These are phyloP conservation scores for Naegleria gruberi DNA, from an alignment of 208 protist genomes.

Conservation along the genomic window DNA sequence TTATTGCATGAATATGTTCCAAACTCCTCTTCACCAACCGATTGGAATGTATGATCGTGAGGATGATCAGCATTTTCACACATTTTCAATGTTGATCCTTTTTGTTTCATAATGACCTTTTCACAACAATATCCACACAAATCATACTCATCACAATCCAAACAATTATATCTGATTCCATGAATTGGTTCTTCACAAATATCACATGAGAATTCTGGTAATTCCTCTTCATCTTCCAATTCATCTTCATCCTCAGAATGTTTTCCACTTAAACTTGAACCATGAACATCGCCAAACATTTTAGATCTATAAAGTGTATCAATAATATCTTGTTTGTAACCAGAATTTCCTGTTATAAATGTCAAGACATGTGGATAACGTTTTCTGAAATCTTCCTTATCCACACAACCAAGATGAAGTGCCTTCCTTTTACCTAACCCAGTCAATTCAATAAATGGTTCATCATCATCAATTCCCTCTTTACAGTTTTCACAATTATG, in stretches of 20 bases:
- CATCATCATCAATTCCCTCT: background rate
- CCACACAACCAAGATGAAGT: background rate
- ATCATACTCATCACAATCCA: background rate
- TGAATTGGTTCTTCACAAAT: background rate
- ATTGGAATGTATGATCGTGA: background rate
- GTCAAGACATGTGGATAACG: background rate
- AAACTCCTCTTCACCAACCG: background rate
- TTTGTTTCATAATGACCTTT: background rate
- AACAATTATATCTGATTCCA: background rate
- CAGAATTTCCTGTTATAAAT: background rate
- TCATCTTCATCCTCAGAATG: background rate
- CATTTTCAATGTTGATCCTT: background rate
- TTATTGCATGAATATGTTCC: background rate
- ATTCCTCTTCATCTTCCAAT: background rate
- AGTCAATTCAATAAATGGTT: background rate
- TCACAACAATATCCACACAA: background rate
- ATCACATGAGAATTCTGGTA: background rate
- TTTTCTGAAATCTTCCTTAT: background rate
- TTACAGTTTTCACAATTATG: background rate
- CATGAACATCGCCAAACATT: too few relatives aligned
- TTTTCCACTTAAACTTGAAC: too few relatives aligned
- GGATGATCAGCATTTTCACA: background rate
- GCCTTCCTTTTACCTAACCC: too few relatives aligned
- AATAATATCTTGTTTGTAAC: background rate
- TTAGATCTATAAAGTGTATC: background rate